Percentiles rank a stretch among this genome's conserved stretches.
Evolutionary conservation across 257 asterid species (phyloP).

Genomic region (Forsythia suspensa): DNA sequence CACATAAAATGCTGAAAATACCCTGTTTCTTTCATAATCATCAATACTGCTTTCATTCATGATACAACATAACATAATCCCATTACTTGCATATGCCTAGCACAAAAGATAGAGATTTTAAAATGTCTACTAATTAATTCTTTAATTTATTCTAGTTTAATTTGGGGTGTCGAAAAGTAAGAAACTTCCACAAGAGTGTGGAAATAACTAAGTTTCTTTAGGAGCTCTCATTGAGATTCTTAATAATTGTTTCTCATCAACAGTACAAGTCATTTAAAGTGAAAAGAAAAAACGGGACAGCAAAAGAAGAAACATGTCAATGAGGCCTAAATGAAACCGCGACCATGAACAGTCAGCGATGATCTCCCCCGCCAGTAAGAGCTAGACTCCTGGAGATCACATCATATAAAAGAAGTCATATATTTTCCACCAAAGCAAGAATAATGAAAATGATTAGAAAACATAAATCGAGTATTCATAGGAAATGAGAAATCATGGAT

Average conservation of each 20-base stretch:
- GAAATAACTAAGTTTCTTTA: slow-evolving; percentile 1
- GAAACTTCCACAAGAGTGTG: slow-evolving; percentile 12
- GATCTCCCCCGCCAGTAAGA: slow-evolving; percentile 43
- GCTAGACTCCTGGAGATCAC: slow-evolving; percentile 45
- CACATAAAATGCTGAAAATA: not conserved
- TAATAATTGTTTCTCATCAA: slow-evolving; percentile 2
- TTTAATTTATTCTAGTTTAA: slow-evolving; percentile 13
- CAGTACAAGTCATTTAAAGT: slow-evolving; percentile 15
- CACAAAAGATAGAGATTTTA: not conserved
- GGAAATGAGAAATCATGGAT: not conserved
- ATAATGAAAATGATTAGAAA: not conserved
- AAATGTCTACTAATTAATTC: slow-evolving; percentile 17
- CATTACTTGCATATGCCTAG: not conserved
- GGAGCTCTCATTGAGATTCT: not conserved
- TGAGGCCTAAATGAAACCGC: slow-evolving; percentile 19
- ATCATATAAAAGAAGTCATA: slow-evolving; percentile 19
- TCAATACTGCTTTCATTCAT: not conserved
- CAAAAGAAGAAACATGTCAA: slow-evolving; percentile 15
- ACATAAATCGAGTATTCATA: not conserved
- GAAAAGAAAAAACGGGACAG: slow-evolving; percentile 19
- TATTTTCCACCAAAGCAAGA: slow-evolving; percentile 1
- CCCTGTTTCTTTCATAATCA: not conserved
- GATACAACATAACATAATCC: not conserved
- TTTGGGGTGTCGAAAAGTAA: slow-evolving; percentile 4
- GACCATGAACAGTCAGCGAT: slow-evolving; percentile 33